Percentiles rank a stretch among this genome's conserved stretches.
Conservation (phyloP, 129 eudicot species). For the Dittrichia graveolens region DNA sequence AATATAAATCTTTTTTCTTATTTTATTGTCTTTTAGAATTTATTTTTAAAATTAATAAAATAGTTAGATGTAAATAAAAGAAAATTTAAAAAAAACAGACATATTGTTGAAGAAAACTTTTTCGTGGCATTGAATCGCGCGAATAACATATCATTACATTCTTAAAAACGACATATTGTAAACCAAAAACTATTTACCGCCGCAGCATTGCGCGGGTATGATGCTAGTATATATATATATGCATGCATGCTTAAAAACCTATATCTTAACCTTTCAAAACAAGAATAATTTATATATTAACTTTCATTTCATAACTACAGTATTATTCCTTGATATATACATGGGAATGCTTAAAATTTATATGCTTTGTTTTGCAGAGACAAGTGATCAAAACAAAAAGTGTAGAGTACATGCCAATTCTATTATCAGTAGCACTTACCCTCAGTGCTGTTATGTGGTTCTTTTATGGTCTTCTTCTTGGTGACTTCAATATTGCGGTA, state of each 20-base stretch:
- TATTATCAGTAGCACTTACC: constrained; percentile 69
- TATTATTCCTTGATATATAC: not conserved
- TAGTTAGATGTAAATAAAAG: no score
- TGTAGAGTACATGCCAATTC: constrained; percentile 88
- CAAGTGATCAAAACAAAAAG: constrained; percentile 82
- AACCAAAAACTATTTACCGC: no score
- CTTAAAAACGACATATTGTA: no score
- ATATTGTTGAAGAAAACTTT: no score
- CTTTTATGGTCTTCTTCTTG: constrained; percentile 68
- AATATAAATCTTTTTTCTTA: no score
- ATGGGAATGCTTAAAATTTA: not conserved
- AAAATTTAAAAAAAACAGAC: no score
- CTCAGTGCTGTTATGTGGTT: constrained; percentile 88
- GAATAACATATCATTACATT: no score
- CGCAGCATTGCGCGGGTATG: no score
- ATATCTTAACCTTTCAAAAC: not conserved
- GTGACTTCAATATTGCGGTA: constrained; percentile 73
- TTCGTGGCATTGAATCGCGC: no score
- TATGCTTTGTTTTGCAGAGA: constrained; percentile 40
- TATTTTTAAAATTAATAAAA: no score
- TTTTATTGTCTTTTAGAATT: no score
- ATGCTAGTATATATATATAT: no score
- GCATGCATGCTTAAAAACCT: not conserved
- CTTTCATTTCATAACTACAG: not conserved
- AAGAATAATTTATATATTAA: not conserved